phyloP scores from a whole-genome alignment of 2,329 filamentous ascomycete genomes.

The Ploettnerulaceae sp. region DNA sequence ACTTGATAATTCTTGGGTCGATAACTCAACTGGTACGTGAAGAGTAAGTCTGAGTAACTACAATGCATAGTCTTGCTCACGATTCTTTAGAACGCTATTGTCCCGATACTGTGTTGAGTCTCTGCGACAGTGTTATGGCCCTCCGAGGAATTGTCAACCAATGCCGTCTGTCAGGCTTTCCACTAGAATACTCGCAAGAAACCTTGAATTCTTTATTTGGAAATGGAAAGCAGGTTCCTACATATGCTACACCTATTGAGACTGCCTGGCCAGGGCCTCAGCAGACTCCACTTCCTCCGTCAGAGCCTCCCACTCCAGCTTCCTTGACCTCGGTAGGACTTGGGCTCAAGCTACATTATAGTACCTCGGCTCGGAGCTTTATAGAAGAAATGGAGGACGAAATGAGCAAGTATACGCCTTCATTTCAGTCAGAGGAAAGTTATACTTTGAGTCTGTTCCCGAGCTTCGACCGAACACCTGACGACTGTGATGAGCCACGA shows the following conservation, averaged over 20 bases:
- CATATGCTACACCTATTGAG: not conserved
- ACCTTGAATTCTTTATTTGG: slow-evolving; percentile 18
- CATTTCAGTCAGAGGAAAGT: not conserved
- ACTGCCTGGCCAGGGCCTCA: slow-evolving; percentile 1
- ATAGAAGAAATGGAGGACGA: slow-evolving; percentile 5
- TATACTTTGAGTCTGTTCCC: not conserved
- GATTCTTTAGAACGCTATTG: slow-evolving; percentile 13
- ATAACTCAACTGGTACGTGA: not conserved
- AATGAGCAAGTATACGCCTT: slow-evolving; percentile 1
- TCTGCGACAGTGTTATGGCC: slow-evolving; percentile 16
- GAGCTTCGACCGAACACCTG: not conserved
- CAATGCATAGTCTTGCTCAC: not conserved
- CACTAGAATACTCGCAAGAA: slow-evolving; percentile 12
- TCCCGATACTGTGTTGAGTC: slow-evolving; percentile 13
- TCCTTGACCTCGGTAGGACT: slow-evolving; percentile 1
- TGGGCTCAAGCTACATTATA: not conserved
- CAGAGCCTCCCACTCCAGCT: slow-evolving; percentile 2
- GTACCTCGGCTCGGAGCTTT: not conserved
- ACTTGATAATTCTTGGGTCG: slow-evolving; percentile 1
- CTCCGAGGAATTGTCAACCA: slow-evolving; percentile 17
- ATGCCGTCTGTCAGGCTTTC: slow-evolving; percentile 24
- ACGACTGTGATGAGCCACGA: too few species aligned
- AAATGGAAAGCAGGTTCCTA: not conserved
- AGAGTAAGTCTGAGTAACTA: not conserved
- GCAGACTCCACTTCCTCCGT: not conserved